Conservation (phyloP, 257 asterid genomes). For the Asclepias syriaca region DNA sequence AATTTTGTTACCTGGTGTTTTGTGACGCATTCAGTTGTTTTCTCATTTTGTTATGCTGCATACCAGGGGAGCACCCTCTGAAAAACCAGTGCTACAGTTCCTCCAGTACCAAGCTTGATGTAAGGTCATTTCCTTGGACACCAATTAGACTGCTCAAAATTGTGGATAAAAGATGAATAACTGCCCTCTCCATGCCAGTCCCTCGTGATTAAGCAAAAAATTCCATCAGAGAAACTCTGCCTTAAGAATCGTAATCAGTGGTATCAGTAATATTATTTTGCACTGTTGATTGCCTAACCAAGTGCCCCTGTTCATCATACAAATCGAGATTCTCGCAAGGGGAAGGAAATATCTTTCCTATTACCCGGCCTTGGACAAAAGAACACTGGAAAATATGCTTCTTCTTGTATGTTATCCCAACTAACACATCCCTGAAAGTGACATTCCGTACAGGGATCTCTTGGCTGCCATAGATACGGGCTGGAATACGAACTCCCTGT, state of each 20-base stretch:
- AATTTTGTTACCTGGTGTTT: not conserved
- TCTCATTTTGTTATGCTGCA: not conserved
- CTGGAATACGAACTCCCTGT: slow-evolving; percentile 81
- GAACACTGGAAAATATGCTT: slow-evolving; percentile 85
- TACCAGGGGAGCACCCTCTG: not conserved
- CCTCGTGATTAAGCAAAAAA: slow-evolving; percentile 5
- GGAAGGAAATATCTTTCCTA: slow-evolving; percentile 68
- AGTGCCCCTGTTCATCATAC: slow-evolving; percentile 57
- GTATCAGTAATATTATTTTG: slow-evolving; percentile 23
- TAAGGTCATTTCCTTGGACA: not conserved
- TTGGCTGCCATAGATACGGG: slow-evolving; percentile 75
- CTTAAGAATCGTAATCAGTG: slow-evolving; percentile 38
- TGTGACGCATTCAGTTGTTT: not conserved
- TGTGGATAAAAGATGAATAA: not conserved
- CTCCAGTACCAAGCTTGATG: not conserved
- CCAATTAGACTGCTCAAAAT: not conserved
- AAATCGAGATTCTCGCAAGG: slow-evolving; percentile 85
- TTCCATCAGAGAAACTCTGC: not conserved
- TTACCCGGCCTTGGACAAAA: slow-evolving; percentile 70
- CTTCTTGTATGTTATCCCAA: slow-evolving; percentile 87
- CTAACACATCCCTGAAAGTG: slow-evolving; percentile 62
- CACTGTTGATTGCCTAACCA: slow-evolving; percentile 38
- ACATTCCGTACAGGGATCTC: slow-evolving; percentile 66
- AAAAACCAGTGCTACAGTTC: not conserved
- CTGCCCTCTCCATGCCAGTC: not conserved